A percentile compares a stretch with the other conserved stretches of the same genome.
Conservation (phyloP, 768 basidiomycete genomes). For the Pleurotus salmoneostramineus region DNA sequence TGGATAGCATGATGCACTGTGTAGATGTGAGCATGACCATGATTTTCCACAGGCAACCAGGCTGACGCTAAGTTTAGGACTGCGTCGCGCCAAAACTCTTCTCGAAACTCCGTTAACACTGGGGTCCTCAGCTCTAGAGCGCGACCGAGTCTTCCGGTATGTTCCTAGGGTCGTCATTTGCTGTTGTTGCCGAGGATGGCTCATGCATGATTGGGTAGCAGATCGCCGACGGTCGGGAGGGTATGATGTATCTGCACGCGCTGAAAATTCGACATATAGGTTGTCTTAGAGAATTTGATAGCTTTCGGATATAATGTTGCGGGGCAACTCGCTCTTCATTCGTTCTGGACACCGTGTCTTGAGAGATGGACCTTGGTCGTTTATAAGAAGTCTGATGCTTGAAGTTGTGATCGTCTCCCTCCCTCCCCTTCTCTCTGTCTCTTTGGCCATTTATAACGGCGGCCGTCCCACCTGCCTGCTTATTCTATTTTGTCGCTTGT, state of each 20-base stretch:
- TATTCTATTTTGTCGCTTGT: not conserved
- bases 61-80: constrained; percentile 23
- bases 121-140: not conserved
- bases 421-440: not conserved
- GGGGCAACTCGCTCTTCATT: not conserved
- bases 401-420: not conserved
- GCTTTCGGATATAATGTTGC: not conserved
- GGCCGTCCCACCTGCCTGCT: not conserved
- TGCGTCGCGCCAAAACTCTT: constrained; percentile 79
- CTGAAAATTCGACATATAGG: not conserved
- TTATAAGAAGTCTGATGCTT: too few relatives aligned
- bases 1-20: constrained; percentile 84
- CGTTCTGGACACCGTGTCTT: too few relatives aligned
- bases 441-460: not conserved
- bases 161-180: not conserved
- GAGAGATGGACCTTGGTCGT: too few relatives aligned
- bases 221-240: not conserved
- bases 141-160: not conserved
- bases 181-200: not conserved
- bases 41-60: not conserved
- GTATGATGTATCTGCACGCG: not conserved
- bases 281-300: not conserved
- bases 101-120: constrained; percentile 57
- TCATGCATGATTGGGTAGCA: not conserved
- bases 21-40: constrained; percentile 60